Percentiles rank a stretch among this genome's conserved stretches.
phyloP scores from a whole-genome alignment of 78 protist species.

The Dictyostelium firmibasis region DNA sequence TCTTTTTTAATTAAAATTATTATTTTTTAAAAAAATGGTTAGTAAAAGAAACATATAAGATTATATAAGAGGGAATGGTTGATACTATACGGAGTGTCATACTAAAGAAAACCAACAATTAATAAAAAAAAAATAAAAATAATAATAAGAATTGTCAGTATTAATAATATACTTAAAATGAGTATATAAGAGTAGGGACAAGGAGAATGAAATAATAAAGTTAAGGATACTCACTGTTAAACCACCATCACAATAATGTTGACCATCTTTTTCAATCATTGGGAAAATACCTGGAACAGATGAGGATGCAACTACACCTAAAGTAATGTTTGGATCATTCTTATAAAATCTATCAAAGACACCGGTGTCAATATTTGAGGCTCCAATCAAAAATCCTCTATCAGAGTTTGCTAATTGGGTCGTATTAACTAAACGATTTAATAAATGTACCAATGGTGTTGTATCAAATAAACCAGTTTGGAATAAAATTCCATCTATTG shows the following conservation, averaged over 20 bases:
- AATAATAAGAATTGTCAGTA: too few species aligned
- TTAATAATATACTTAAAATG: too few species aligned
- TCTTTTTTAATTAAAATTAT: background rate
- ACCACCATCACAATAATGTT: slow-evolving; percentile 49
- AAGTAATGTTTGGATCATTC: slow-evolving; percentile 15
- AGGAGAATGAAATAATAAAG: too few species aligned
- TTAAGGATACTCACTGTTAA: background rate
- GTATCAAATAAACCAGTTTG: slow-evolving; percentile 29
- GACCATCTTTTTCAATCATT: slow-evolving; percentile 26
- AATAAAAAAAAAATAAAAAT: too few species aligned
- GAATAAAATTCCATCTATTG: slow-evolving; percentile 41
- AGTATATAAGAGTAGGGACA: too few species aligned
- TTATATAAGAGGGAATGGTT: too few species aligned
- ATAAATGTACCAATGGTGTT: background rate
- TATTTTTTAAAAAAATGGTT: too few species aligned
- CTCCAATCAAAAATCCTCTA: slow-evolving; percentile 53
- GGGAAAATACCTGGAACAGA: slow-evolving; percentile 65
- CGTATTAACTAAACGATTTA: background rate
- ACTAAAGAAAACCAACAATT: too few species aligned
- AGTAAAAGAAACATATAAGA: too few species aligned
- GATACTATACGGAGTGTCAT: too few species aligned
- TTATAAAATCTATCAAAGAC: background rate
- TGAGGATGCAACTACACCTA: slow-evolving; percentile 20
- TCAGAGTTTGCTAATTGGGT: background rate
- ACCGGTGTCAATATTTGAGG: slow-evolving; percentile 39